These are phyloP conservation scores for Pontederia crassipes DNA, from an alignment of 176 grass and related monocot genomes.

Conservation along the genomic window DNA sequence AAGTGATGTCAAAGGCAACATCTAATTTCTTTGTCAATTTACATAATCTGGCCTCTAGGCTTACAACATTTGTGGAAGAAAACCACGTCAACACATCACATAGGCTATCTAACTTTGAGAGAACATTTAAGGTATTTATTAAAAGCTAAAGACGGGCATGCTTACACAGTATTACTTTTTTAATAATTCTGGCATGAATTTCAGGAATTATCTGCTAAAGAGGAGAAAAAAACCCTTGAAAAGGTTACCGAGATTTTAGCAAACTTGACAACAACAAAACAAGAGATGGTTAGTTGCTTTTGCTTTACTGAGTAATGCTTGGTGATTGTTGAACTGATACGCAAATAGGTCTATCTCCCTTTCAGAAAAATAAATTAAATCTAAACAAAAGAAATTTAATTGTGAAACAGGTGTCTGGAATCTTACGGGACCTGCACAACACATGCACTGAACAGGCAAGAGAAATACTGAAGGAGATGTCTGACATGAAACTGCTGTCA, in stretches of 20 bases:
- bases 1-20: constrained; percentile 59
- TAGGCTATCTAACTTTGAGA: constrained; percentile 45
- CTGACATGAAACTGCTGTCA: constrained; percentile 36
- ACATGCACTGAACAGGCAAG: constrained; percentile 37
- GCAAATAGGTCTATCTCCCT: neutral
- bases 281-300: constrained; percentile 42
- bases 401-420: constrained; percentile 44
- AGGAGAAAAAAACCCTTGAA: constrained; percentile 48
- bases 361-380: constrained; percentile 2
- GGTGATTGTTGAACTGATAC: neutral
- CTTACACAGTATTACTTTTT: constrained; percentile 3
- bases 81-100: constrained; percentile 30
- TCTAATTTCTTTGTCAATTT: constrained; percentile 46
- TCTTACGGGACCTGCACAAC: constrained; percentile 34
- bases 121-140: constrained; percentile 54
- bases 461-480: constrained; percentile 32
- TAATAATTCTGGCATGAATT: constrained; percentile 13
- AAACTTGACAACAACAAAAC: constrained; percentile 41
- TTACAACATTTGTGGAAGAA: constrained; percentile 44
- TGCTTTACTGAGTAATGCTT: constrained; percentile 17
- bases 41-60: constrained; percentile 23
- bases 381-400: neutral
- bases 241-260: constrained; percentile 56
- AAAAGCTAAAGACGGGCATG: constrained; percentile 9
- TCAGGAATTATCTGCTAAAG: constrained; percentile 46